These are phyloP conservation scores for Lycium barbarum DNA, from an alignment of 257 asterid species.

Conservation along the genomic window DNA sequence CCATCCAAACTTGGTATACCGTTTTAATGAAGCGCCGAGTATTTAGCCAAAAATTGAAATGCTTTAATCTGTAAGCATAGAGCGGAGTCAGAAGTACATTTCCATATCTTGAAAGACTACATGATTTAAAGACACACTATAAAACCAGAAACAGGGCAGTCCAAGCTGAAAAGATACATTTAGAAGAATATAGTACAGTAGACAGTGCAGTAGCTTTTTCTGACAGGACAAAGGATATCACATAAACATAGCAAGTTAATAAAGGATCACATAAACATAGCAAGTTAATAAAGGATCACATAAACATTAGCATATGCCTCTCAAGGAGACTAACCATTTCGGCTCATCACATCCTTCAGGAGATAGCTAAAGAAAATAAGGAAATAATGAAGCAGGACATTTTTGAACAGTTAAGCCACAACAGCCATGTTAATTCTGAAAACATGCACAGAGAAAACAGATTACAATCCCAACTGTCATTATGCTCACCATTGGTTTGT, in stretches of 20 bases:
- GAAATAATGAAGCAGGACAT: background rate
- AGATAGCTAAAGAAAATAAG: constrained; percentile 14
- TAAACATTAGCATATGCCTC: constrained; percentile 5
- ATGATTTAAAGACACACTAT: background rate
- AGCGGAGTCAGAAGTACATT: background rate
- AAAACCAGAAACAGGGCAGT: constrained; percentile 7
- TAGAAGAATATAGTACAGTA: background rate
- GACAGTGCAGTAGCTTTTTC: background rate
- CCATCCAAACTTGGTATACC: background rate
- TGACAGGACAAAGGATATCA: background rate
- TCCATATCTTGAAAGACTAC: constrained; percentile 13
- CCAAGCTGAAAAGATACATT: background rate
- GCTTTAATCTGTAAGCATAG: background rate
- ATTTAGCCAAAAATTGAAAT: background rate
- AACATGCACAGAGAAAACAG: background rate
- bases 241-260: background rate
- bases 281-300: background rate
- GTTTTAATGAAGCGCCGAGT: background rate
- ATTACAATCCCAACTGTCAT: background rate
- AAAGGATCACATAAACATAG: background rate
- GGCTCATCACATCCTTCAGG: background rate
- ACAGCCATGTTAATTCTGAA: background rate
- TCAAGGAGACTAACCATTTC: background rate
- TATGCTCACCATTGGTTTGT: constrained; percentile 86
- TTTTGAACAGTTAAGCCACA: background rate